Base-by-base conservation (phyloP, 805 yeast species). In the Saturnispora quitensis region DNA sequence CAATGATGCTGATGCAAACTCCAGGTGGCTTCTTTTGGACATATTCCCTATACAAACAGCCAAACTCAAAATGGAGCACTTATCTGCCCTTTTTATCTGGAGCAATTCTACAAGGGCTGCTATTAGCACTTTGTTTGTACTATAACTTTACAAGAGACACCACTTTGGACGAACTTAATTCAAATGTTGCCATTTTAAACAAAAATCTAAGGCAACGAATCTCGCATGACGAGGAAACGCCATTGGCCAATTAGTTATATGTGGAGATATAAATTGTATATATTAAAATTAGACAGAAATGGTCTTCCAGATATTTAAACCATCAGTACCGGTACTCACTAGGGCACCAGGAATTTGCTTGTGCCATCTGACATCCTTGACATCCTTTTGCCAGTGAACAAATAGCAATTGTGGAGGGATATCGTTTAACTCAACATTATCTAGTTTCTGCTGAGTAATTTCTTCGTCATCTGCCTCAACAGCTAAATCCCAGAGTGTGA, bases 381-480 rank as follows among this genome's bases (percentile, higher is more conserved):
- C 97, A 63, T 93, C 95, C 61, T 83, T 82, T 73, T 93, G 99
- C 98, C 98, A 93, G 68, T 93, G 99, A 44, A 91, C 96, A 71
- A 93, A 93, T 66, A 93, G 73, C 62, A 93, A 75, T 69, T 93
- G 99, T 22, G 98, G 93, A 17, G 99, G 99, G 56, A 91, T 87
- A 61, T 86, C 95, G 58, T 82, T 83, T 58, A 93, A 73, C 60
- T 90, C 97, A 59, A 78, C 77, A 40, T 82, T 78, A 61, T 85
- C 93, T 52, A 80, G 77, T 60, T 81, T 78, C 70, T 91, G 97
- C 63, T 84, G 86, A 53, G 86, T 81, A 58, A 91, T 86, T 69
- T 91, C 99, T 65, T 91, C 98, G 65, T 93, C 98, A 54, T 90
- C 99, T 3, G 98, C 98, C 72, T 93, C 99, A 15, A 93, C 99